Evolutionary conservation across 352 stramenopile species (phyloP).

Genomic region (Globisporangium orthogonon): DNA sequence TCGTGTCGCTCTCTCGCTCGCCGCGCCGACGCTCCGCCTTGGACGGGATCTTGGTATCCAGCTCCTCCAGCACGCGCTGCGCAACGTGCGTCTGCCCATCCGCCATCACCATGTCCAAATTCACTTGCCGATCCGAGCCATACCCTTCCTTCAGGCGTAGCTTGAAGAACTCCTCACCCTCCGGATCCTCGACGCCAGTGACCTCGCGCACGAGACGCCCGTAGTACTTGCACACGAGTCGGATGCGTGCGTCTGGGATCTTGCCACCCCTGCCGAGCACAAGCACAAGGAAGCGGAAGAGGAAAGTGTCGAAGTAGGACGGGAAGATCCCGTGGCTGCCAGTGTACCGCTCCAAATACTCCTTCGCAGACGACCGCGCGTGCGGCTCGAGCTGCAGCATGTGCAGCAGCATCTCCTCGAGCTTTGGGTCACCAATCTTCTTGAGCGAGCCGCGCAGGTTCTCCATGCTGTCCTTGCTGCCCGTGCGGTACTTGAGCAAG

Average conservation of each 20-base stretch:
- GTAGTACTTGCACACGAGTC: slow-evolving; percentile 92
- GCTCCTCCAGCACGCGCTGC: slow-evolving; percentile 66
- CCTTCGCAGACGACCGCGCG: slow-evolving; percentile 75
- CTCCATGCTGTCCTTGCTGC: slow-evolving; percentile 65
- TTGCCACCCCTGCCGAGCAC: slow-evolving; percentile 75
- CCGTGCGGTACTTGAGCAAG: slow-evolving; percentile 85
- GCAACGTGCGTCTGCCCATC: slow-evolving; percentile 54
- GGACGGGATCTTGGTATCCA: slow-evolving; percentile 36
- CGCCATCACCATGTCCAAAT: slow-evolving; percentile 32
- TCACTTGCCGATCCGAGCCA: slow-evolving; percentile 57
- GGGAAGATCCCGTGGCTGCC: slow-evolving; percentile 54
- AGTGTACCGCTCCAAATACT: slow-evolving; percentile 89
- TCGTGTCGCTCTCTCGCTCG: slow-evolving; percentile 24
- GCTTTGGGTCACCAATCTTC: slow-evolving; percentile 88
- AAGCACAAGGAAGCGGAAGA: slow-evolving; percentile 87
- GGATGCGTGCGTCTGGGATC: slow-evolving; percentile 90
- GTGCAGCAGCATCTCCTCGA: slow-evolving; percentile 89
- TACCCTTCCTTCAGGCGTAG: slow-evolving; percentile 79
- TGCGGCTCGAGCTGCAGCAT: slow-evolving; percentile 93
- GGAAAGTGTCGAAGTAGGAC: slow-evolving; percentile 83
- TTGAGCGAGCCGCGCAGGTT: slow-evolving; percentile 78
- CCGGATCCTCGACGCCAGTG: slow-evolving; percentile 86
- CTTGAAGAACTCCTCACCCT: slow-evolving; percentile 89
- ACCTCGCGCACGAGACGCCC: slow-evolving; percentile 86
- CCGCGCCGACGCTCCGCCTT: slow-evolving; percentile 37